Percentiles rank a stretch among this genome's conserved stretches.
phyloP scores from a whole-genome alignment of 129 eudicot genomes.

The Silybum marianum region DNA sequence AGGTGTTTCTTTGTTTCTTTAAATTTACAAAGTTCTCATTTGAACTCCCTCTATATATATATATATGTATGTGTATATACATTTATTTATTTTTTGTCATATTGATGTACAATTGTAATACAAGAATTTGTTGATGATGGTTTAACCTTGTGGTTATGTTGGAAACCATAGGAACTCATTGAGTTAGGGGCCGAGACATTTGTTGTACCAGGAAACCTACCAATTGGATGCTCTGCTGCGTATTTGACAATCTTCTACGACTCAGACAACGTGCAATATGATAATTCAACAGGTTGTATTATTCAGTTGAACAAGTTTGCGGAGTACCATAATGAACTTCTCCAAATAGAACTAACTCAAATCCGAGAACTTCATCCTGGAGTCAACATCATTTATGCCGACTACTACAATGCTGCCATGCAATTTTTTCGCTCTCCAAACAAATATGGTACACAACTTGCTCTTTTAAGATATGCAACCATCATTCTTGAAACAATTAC shows the following conservation, averaged over 20 bases:
- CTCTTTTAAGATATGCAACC: neutral
- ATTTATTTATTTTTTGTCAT: neutral
- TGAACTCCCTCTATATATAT: too few relatives aligned
- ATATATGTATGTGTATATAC: too few relatives aligned
- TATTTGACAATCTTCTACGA: constrained; percentile 28
- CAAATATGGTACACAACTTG: constrained; percentile 34
- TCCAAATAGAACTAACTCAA: constrained; percentile 31
- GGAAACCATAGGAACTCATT: constrained; percentile 38
- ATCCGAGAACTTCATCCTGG: constrained; percentile 45
- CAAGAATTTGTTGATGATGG: neutral
- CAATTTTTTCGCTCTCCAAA: constrained; percentile 40
- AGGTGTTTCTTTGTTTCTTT: too few relatives aligned
- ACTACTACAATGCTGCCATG: constrained; percentile 54
- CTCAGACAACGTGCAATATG: constrained; percentile 31
- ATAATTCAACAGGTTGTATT: constrained; percentile 47
- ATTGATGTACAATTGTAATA: neutral
- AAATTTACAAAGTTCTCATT: too few relatives aligned
- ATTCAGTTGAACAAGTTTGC: constrained; percentile 38
- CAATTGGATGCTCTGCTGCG: constrained; percentile 53
- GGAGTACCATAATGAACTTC: constrained; percentile 44
- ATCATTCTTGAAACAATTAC: neutral
- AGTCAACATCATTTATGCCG: constrained; percentile 48
- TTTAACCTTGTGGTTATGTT: neutral
- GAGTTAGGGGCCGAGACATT: constrained; percentile 47
- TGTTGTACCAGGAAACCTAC: constrained; percentile 53